A percentile compares a stretch with the other conserved stretches of the same genome.
Evolutionary conservation across 768 basidiomycete species (phyloP).

Genomic region (Leccinum rimulosum): DNA sequence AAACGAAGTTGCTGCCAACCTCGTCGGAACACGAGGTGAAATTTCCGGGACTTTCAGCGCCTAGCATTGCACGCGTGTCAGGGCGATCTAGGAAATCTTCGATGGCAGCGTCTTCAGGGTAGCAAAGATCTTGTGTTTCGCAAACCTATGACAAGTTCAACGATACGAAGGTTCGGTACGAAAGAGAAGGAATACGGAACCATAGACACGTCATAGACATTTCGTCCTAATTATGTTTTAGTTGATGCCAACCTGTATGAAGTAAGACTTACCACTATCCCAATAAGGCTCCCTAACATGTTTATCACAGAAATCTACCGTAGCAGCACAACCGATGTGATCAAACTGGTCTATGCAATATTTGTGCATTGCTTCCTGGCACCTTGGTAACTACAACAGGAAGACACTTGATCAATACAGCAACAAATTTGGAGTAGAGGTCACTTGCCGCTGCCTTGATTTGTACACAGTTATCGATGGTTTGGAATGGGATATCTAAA

Average conservation of each 20-base stretch:
- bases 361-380: slow-evolving; percentile 53
- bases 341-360: slow-evolving; percentile 67
- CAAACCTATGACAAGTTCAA: slow-evolving; percentile 22
- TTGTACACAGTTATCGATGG: slow-evolving; percentile 35
- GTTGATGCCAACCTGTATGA: not conserved
- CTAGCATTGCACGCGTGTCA: slow-evolving; percentile 42
- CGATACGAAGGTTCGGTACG: not conserved
- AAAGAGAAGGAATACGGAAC: slow-evolving; percentile 14
- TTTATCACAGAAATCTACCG: slow-evolving; percentile 60
- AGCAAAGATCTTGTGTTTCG: slow-evolving; percentile 34
- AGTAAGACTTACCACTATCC: slow-evolving; percentile 32
- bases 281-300: slow-evolving; percentile 47
- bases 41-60: slow-evolving; percentile 44
- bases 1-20: slow-evolving; percentile 51
- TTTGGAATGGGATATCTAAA: slow-evolving; percentile 50
- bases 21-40: slow-evolving; percentile 55
- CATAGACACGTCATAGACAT: slow-evolving; percentile 62
- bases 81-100: slow-evolving; percentile 46
- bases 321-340: slow-evolving; percentile 62
- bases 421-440: not conserved
- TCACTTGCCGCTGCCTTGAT: slow-evolving; percentile 57
- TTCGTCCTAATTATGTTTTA: slow-evolving; percentile 34
- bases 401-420: not conserved
- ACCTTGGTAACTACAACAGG: slow-evolving; percentile 58
- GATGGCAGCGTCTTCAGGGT: slow-evolving; percentile 40